A percentile compares a stretch with the other conserved stretches of the same genome.
Conservation (phyloP, 441 rosid genomes). For the Gossypium davidsonii region DNA sequence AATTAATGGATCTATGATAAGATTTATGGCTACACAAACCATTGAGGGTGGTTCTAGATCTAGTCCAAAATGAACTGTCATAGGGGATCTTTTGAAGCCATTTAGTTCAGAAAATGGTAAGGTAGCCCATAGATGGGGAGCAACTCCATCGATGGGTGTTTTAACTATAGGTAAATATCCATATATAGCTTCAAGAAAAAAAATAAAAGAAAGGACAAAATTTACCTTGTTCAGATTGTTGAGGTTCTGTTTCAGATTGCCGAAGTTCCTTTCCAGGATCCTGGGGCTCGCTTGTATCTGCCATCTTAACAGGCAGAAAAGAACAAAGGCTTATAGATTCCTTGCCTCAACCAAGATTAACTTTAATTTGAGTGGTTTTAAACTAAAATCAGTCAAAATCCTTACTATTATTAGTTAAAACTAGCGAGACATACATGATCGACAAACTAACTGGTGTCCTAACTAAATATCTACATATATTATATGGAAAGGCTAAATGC, state of each 20-base stretch:
- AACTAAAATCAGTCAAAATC: background rate
- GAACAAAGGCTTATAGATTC: background rate
- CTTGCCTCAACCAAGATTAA: background rate
- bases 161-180: background rate
- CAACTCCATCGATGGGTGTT: too few species aligned
- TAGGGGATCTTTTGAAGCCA: too few species aligned
- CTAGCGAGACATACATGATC: background rate
- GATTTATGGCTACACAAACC: too few species aligned
- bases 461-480: background rate
- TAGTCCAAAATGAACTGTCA: too few species aligned
- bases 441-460: background rate
- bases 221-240: constrained; percentile 36
- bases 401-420: background rate
- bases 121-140: too few species aligned
- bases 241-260: constrained; percentile 28
- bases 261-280: background rate
- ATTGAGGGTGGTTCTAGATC: too few species aligned
- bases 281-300: constrained; percentile 41
- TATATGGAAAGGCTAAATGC: background rate
- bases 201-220: background rate
- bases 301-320: constrained; percentile 23
- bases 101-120: too few species aligned
- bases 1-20: background rate
- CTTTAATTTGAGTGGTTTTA: background rate
- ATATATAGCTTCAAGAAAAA: background rate